Conservation (phyloP, 495 filamentous ascomycete species). For the Xanthoparmelia taractica region DNA sequence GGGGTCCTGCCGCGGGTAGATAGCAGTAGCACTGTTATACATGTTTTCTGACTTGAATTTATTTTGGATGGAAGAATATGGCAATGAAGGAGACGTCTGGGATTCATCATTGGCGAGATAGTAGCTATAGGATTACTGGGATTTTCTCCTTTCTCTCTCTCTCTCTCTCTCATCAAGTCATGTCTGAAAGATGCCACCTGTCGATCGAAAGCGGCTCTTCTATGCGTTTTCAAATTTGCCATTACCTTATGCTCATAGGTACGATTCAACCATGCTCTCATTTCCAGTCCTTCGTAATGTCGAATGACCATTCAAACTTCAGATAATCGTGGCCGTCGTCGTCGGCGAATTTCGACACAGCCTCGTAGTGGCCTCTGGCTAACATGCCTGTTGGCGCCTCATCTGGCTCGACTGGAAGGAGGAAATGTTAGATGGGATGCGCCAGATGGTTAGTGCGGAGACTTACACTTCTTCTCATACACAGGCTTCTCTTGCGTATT, state of each 20-base stretch:
- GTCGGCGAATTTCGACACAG: slow-evolving; percentile 78
- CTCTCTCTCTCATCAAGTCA: background rate
- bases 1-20: too few relatives aligned
- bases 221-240: background rate
- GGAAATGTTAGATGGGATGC: slow-evolving; percentile 4
- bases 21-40: too few relatives aligned
- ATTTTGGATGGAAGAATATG: too few relatives aligned
- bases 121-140: background rate
- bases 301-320: slow-evolving; percentile 86
- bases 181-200: background rate
- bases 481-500: slow-evolving; percentile 74
- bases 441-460: background rate
- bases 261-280: slow-evolving; percentile 10
- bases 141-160: too few relatives aligned
- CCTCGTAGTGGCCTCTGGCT: slow-evolving; percentile 77
- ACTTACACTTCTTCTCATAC: slow-evolving; percentile 88
- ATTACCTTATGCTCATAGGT: background rate
- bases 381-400: slow-evolving; percentile 87
- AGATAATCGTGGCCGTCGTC: slow-evolving; percentile 84
- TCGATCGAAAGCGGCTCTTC: too few relatives aligned
- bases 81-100: too few relatives aligned
- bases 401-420: slow-evolving; percentile 64
- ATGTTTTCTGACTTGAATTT: too few relatives aligned
- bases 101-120: background rate
- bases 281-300: slow-evolving; percentile 92